Evolutionary conservation across 306 rosid genomes (phyloP).

Genomic region (Vigna mungo): DNA sequence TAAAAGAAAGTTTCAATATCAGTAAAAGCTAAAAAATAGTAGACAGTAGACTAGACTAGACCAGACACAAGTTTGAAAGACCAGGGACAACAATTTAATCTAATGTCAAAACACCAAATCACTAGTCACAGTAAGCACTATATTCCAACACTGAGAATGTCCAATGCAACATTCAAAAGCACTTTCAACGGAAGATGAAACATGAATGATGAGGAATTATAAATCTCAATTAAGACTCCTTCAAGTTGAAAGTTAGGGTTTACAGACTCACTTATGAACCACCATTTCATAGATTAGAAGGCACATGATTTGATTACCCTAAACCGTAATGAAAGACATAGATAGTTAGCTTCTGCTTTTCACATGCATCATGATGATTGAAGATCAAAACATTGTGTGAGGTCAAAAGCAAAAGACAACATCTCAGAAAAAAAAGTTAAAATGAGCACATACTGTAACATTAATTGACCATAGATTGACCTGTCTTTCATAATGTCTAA

Average conservation of each 20-base stretch:
- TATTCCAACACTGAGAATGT: background rate
- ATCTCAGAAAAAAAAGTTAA: background rate
- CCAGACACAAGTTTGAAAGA: background rate
- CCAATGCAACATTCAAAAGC: background rate
- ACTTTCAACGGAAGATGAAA: background rate
- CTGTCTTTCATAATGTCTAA: background rate
- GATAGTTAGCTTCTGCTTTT: constrained; percentile 2
- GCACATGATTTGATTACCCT: constrained; percentile 2
- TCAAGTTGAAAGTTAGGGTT: background rate
- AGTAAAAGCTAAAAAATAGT: background rate
- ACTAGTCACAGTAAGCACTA: background rate
- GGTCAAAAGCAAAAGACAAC: constrained; percentile 10
- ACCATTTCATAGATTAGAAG: background rate
- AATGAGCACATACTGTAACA: constrained; percentile 10
- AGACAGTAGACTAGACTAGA: background rate
- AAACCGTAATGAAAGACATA: background rate
- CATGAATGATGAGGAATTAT: background rate
- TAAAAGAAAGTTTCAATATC: background rate
- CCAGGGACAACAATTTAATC: background rate
- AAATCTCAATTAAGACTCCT: too few relatives aligned
- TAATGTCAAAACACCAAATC: background rate
- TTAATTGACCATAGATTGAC: constrained; percentile 4
- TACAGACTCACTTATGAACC: background rate
- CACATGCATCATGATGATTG: background rate
- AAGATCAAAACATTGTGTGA: constrained; percentile 6